phyloP scores from a whole-genome alignment of 768 basidiomycete species.

The Pisolithus orientalis region DNA sequence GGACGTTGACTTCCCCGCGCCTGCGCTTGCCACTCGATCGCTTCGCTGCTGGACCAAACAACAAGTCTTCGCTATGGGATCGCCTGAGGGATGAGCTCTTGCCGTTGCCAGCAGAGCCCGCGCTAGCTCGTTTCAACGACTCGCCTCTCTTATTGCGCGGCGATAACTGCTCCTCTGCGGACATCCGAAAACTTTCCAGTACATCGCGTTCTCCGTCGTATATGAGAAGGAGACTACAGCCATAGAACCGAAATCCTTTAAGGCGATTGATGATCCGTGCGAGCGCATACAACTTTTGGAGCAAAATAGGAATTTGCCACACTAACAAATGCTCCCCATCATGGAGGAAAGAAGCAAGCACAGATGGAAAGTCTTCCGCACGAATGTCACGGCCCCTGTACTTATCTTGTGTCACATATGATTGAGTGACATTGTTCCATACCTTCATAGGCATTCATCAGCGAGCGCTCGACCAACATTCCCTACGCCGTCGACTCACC shows the following conservation, averaged over 20 bases:
- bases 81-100: slow-evolving; percentile 52
- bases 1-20: slow-evolving; percentile 89
- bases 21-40: slow-evolving; percentile 62
- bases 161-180: slow-evolving; percentile 58
- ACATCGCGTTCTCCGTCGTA: slow-evolving; percentile 93
- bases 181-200: slow-evolving; percentile 67
- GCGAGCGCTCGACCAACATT: background rate
- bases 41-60: slow-evolving; percentile 59
- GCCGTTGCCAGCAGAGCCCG: slow-evolving; percentile 35
- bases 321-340: slow-evolving; percentile 80
- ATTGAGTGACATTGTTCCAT: slow-evolving; percentile 81
- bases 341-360: slow-evolving; percentile 77
- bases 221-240: slow-evolving; percentile 92
- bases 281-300: slow-evolving; percentile 90
- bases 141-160: slow-evolving; percentile 68
- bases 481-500: slow-evolving; percentile 44
- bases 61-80: slow-evolving; percentile 74
- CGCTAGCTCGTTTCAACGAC: slow-evolving; percentile 57
- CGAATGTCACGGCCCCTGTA: slow-evolving; percentile 90
- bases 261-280: slow-evolving; percentile 85
- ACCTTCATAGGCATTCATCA: slow-evolving; percentile 47
- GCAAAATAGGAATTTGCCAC: slow-evolving; percentile 86
- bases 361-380: slow-evolving; percentile 75
- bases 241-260: slow-evolving; percentile 97
- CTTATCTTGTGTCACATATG: slow-evolving; percentile 92